A percentile compares a stretch with the other conserved stretches of the same genome.
phyloP scores from a whole-genome alignment of 2,329 filamentous ascomycete genomes.

The Colletotrichum gigasporum region DNA sequence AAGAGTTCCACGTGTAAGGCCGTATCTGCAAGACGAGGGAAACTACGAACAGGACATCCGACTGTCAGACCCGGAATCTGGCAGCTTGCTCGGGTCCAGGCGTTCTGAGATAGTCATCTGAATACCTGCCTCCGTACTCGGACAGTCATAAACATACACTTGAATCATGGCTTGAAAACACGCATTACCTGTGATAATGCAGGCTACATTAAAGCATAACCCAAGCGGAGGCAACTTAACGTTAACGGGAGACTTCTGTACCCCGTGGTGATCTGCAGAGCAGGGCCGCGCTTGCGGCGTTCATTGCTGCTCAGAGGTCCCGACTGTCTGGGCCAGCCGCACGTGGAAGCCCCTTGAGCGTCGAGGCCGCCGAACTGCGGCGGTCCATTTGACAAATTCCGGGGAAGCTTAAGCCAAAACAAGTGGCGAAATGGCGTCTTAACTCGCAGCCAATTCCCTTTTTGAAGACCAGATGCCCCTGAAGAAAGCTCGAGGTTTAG shows the following conservation, averaged over 20 bases:
- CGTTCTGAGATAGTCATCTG: no score
- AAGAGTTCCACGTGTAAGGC: no score
- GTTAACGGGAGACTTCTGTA: background rate
- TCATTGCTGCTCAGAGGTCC: background rate
- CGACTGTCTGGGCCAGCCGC: background rate
- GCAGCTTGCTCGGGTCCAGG: no score
- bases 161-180: no score
- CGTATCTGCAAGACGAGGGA: no score
- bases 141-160: no score
- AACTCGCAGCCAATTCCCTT: background rate
- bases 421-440: background rate
- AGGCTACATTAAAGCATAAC: background rate
- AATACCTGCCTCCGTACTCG: no score
- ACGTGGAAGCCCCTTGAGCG: background rate
- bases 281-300: background rate
- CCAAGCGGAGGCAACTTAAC: background rate
- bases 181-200: no score
- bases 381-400: background rate
- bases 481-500: background rate
- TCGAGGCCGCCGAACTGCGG: background rate
- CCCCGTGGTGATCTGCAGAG: constrained; percentile 1
- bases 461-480: background rate
- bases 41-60: no score
- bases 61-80: no score
- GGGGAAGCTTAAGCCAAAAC: background rate